Percentiles rank a stretch among this genome's conserved stretches.
Evolutionary conservation across 2,329 filamentous ascomycete species (phyloP).

Genomic region (Alternaria sp.): DNA sequence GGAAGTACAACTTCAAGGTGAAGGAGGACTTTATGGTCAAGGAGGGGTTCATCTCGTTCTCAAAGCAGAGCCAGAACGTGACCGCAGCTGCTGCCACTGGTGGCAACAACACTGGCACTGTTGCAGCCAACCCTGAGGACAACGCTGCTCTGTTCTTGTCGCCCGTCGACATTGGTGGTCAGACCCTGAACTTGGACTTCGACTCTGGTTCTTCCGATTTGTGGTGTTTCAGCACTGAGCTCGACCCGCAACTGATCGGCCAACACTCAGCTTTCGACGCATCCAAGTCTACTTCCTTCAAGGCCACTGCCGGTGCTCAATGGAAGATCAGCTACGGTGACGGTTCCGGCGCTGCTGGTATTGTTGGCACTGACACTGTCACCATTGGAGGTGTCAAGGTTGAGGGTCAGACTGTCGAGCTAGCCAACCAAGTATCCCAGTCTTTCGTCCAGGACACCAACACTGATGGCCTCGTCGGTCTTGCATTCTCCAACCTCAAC

Average conservation of each 20-base stretch:
- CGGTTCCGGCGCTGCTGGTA: constrained; percentile 66
- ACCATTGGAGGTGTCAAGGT: constrained; percentile 70
- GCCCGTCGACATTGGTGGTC: constrained; percentile 72
- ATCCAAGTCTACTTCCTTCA: constrained; percentile 59
- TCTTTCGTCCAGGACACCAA: constrained; percentile 66
- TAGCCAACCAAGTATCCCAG: constrained; percentile 65
- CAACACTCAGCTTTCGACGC: constrained; percentile 65
- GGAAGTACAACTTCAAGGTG: constrained; percentile 66
- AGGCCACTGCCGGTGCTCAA: constrained; percentile 56
- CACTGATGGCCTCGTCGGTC: constrained; percentile 72
- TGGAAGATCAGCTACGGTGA: constrained; percentile 76
- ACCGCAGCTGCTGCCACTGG: constrained; percentile 34
- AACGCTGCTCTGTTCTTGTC: constrained; percentile 74
- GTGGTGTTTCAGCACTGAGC: constrained; percentile 73
- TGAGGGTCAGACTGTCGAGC: constrained; percentile 68
- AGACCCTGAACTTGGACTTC: constrained; percentile 72
- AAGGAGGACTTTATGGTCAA: constrained; percentile 26
- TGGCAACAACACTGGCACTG: constrained; percentile 59
- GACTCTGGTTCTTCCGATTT: constrained; percentile 79
- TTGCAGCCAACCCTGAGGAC: constrained; percentile 68
- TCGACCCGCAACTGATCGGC: constrained; percentile 53
- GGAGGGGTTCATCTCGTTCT: constrained; percentile 50
- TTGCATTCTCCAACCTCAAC: constrained; percentile 71
- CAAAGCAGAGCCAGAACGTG: constrained; percentile 20
- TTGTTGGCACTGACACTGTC: constrained; percentile 72